A percentile compares a stretch with the other conserved stretches of the same genome.
Conservation (phyloP, 2,329 filamentous ascomycete species). For the Lasiodiplodia sp. region DNA sequence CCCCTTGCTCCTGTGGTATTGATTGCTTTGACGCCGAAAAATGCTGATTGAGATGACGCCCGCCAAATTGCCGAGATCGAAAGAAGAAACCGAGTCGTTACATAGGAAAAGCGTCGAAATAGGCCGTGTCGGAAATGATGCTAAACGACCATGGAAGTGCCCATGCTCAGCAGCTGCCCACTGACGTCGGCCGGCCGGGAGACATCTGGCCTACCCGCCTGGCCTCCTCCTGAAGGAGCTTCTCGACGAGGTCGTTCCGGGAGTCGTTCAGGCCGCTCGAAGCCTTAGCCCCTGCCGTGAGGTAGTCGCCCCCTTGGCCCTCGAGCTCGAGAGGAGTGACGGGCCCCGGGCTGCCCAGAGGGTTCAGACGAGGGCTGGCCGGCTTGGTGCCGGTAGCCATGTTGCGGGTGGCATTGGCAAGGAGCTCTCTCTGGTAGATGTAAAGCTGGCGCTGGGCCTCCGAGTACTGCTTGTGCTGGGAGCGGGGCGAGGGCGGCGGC, state of each 20-base stretch:
- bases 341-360: slow-evolving; percentile 59
- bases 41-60: slow-evolving; percentile 24
- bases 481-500: slow-evolving; percentile 53
- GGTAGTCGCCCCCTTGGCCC: slow-evolving; percentile 52
- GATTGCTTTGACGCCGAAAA: slow-evolving; percentile 18
- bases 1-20: slow-evolving; percentile 19
- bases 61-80: slow-evolving; percentile 18
- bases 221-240: slow-evolving; percentile 55
- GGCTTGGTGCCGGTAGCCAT: slow-evolving; percentile 45
- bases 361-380: slow-evolving; percentile 56
- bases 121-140: neutral
- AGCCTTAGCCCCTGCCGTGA: slow-evolving; percentile 52
- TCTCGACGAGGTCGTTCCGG: slow-evolving; percentile 54
- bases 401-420: slow-evolving; percentile 37
- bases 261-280: slow-evolving; percentile 32
- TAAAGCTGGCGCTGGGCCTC: slow-evolving; percentile 59
- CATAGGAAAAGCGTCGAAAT: neutral
- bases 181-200: slow-evolving; percentile 20
- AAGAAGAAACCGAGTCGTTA: slow-evolving; percentile 6
- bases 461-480: slow-evolving; percentile 53
- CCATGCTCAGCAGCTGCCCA: slow-evolving; percentile 18
- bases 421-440: slow-evolving; percentile 56
- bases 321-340: slow-evolving; percentile 62
- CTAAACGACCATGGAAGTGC: neutral
- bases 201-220: slow-evolving; percentile 44